Base-by-base conservation (phyloP, 2,329 filamentous ascomycete genomes). In the Colletotrichum sp. region DNA sequence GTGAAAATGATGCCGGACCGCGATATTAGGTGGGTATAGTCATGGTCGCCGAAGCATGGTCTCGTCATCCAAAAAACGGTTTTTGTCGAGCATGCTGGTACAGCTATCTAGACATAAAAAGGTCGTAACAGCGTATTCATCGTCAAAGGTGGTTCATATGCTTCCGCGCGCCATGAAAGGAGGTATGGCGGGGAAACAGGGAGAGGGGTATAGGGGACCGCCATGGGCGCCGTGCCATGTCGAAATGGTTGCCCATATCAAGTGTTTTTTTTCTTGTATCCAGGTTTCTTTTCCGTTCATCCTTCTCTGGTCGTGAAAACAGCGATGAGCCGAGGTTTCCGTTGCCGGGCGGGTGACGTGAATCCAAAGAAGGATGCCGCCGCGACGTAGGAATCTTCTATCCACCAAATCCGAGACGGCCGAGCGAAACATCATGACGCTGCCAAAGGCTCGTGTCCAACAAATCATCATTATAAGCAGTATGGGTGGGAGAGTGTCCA, bases 121-220 rank as follows among this genome's bases (percentile, higher is more conserved):
- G 82, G 83, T 87, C 85, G 83, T 87, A 83, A 87, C 86, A 86
- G 83, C 84, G 84, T 85, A 78, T 77, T 86, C 83, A 85, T 87
- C 85, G 84, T 87, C 85, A 87, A 84, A 83, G 75, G 75, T 75
- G 75, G 75, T 77, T 77, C 75, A 75, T 77, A 71, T 77, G 75
- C 67, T 77, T 66, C 75, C 71, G 61, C 71, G 75, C 75, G 75
- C 75, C 75, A 77, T 77, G 59, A 67, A 73, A 67, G 44, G 66
- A 76, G 57, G 30, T 69, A 73, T 76, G 72, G 74, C 73, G 70
- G 77, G 78, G 77, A 81, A 71, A 74, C 75, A 62, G 66, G 19
- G 44, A 49, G 64, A 67, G 70, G 77, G 72, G 80, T 79, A 80
- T 81, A 78, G 82, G 81, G 77, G 80, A 79, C 80, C 78, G 80